Conservation (phyloP, 2,329 filamentous ascomycete species). For the Penicillium sp. region DNA sequence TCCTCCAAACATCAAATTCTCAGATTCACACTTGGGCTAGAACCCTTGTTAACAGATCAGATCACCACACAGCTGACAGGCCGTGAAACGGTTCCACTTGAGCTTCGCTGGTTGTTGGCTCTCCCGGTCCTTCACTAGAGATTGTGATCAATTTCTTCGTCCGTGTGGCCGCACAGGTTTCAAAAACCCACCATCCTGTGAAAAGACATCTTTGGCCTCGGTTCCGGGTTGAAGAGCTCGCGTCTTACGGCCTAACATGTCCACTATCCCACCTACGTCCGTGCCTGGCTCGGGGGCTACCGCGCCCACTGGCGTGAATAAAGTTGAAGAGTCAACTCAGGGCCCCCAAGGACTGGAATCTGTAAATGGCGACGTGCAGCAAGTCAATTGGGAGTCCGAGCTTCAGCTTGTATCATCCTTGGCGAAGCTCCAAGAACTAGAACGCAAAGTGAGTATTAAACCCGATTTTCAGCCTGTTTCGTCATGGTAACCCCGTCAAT, state of each 20-base stretch:
- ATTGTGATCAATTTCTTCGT: background rate
- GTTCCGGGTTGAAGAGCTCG: background rate
- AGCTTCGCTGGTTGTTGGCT: background rate
- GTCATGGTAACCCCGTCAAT: too few relatives aligned
- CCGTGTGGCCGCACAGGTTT: background rate
- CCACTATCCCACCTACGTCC: background rate
- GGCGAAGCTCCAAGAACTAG: constrained; percentile 45
- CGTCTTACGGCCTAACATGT: background rate
- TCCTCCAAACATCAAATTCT: background rate
- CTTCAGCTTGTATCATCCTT: constrained; percentile 45
- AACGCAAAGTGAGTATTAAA: constrained; percentile 31
- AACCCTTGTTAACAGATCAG: background rate
- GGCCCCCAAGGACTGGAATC: background rate
- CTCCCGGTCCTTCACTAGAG: background rate
- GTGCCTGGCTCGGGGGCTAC: background rate
- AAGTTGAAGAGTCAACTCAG: background rate
- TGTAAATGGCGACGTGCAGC: background rate
- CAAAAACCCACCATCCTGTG: background rate
- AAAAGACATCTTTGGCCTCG: background rate
- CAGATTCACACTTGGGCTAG: background rate
- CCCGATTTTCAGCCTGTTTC: background rate
- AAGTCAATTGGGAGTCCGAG: constrained; percentile 37
- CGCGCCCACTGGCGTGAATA: background rate
- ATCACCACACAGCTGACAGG: background rate
- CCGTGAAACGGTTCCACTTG: background rate